phyloP scores from a whole-genome alignment of 2,329 filamentous ascomycete genomes.

The Juglanconis oblonga region DNA sequence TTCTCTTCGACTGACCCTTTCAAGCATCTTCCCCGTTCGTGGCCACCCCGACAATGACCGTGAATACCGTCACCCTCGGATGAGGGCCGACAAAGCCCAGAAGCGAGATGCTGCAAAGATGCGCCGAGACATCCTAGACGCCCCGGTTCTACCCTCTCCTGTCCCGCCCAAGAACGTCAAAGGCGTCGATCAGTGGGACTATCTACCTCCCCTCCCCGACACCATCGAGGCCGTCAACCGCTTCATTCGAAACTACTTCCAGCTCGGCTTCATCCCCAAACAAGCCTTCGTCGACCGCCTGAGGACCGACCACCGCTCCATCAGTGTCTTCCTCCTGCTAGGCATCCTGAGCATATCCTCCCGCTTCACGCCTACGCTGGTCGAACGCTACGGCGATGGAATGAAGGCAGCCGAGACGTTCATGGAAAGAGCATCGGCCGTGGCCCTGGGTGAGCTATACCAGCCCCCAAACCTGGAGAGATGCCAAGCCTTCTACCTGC shows the following conservation, averaged over 20 bases:
- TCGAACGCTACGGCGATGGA: constrained; percentile 47
- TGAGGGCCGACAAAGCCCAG: constrained; percentile 43
- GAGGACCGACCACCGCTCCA: constrained; percentile 42
- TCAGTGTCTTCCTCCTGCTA: constrained; percentile 53
- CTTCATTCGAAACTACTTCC: constrained; percentile 56
- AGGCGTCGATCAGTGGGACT: constrained; percentile 43
- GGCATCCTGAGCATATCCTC: constrained; percentile 56
- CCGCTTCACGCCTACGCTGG: constrained; percentile 48
- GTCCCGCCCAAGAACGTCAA: constrained; percentile 23
- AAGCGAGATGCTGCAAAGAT: constrained; percentile 38
- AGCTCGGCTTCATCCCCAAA: constrained; percentile 58
- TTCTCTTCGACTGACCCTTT: constrained; percentile 1
- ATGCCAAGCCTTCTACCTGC: constrained; percentile 57
- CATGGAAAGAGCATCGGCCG: constrained; percentile 45
- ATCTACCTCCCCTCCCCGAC: constrained; percentile 46
- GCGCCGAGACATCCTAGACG: constrained; percentile 32
- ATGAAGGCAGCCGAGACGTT: constrained; percentile 52
- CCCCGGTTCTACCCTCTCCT: constrained; percentile 19
- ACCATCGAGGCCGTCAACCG: constrained; percentile 51
- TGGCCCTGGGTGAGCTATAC: constrained; percentile 51
- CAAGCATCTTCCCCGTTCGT: constrained; percentile 49
- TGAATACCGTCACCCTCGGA: constrained; percentile 53
- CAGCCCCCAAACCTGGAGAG: constrained; percentile 50
- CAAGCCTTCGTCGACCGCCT: constrained; percentile 46
- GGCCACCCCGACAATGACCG: constrained; percentile 54